A percentile compares a stretch with the other conserved stretches of the same genome.
These are phyloP conservation scores for Circinella umbellata DNA, from an alignment of 371 early-diverging fungal species.

Conservation along the genomic window DNA sequence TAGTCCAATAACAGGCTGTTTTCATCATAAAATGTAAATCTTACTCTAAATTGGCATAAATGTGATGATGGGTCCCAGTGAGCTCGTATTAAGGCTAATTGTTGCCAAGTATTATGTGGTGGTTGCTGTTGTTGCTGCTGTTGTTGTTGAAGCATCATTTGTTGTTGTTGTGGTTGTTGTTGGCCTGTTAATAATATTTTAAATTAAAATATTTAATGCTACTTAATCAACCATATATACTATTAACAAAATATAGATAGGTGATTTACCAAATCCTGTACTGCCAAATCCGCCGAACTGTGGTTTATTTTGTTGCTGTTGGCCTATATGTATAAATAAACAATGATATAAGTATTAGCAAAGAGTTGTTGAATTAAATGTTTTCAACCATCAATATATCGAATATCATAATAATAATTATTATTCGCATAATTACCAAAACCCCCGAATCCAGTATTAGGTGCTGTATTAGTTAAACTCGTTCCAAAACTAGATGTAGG, in stretches of 20 bases:
- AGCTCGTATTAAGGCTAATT: slow-evolving; percentile 59
- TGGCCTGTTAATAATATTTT: background rate
- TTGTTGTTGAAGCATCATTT: slow-evolving; percentile 22
- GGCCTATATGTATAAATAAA: background rate
- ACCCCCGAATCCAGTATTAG: slow-evolving; percentile 11
- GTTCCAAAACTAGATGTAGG: slow-evolving; percentile 13
- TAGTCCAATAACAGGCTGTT: background rate
- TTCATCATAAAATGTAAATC: background rate
- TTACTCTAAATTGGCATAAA: slow-evolving; percentile 77
- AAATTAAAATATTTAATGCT: too few relatives aligned
- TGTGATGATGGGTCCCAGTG: slow-evolving; percentile 82
- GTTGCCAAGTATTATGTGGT: slow-evolving; percentile 40
- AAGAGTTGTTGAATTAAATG: too few relatives aligned
- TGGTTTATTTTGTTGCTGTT: slow-evolving; percentile 9
- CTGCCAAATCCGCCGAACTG: slow-evolving; percentile 2
- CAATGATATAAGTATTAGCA: background rate
- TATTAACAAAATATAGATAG: background rate
- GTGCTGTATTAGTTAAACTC: background rate
- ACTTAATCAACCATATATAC: too few relatives aligned
- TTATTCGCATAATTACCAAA: background rate
- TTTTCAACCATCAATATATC: too few relatives aligned
- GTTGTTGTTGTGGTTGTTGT: slow-evolving; percentile 26
- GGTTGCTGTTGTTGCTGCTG: slow-evolving; percentile 22
- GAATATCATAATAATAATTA: background rate
- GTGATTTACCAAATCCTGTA: slow-evolving; percentile 13